Base-by-base conservation (phyloP, 2,329 filamentous ascomycete species). In the Apiospora kogelbergensis region DNA sequence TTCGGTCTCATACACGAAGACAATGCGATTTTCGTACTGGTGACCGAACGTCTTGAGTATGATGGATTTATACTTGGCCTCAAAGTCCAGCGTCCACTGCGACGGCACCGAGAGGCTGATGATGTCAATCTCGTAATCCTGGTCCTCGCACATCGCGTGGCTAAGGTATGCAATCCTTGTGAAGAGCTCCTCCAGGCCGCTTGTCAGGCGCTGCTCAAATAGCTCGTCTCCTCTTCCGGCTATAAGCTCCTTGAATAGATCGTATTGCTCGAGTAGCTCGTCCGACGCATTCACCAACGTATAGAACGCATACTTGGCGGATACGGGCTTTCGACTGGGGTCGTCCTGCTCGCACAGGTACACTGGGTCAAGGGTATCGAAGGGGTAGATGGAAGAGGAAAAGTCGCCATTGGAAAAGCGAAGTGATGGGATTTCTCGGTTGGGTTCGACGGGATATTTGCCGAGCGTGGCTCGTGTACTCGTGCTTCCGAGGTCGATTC, bases 401-500 rank as follows among this genome's bases (percentile, higher is more conserved):
- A 73, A 69, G 63, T 74, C 69, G n/a, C 72, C 69, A 1, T 26
- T 41, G 13, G 53, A 65, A 22, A 63, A 70, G 24, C 68, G 68
- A 10, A 37, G 0, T 20, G 42, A 6, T 6, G 15, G 26, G 10
- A 42, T 65, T n/a, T 20, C 3, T 9, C 24, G 26, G 26, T 26
- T 40, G 6, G 48, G 63, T 22, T 68, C 66, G 7, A 72, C 44
- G 11, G 42, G 22, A 5, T 64, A 42, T 10, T 24, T 26, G 17
- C 44, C 68, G 17, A 74, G 46, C 24, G 45, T 71, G 24, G 70
- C 72, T 63, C 72, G 64, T 1, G 68, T 69, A 41, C 72, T 72
- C 2, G 72, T 74, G 65, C 72, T 74, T 9, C 72, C 72, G n/a
- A 73, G 44, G 53, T 74, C 72, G 11, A 74, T 69, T 9, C 68